A percentile compares a stretch with the other conserved stretches of the same genome.
Conservation (phyloP, 83 land plant genomes). For the Picea abies region DNA sequence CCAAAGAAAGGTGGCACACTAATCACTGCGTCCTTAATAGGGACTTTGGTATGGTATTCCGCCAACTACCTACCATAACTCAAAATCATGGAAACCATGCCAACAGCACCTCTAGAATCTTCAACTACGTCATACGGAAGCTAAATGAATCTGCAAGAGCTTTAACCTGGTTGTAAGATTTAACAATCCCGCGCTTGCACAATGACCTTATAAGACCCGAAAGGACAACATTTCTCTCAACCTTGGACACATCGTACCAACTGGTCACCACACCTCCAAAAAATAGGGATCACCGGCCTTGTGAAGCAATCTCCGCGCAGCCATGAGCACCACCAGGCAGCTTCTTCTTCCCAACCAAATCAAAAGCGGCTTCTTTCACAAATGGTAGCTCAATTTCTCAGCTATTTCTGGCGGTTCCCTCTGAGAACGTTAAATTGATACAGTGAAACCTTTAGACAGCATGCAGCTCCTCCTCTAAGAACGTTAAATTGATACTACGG, state of each 20-base stretch:
- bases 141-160: slow-evolving; percentile 31
- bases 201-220: slow-evolving; percentile 77
- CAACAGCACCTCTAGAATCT: slow-evolving; percentile 58
- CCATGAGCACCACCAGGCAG: too few species aligned
- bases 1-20: slow-evolving; percentile 90
- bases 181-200: slow-evolving; percentile 65
- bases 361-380: too few species aligned
- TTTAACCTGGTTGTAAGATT: slow-evolving; percentile 41
- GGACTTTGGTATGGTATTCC: slow-evolving; percentile 57
- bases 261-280: slow-evolving; percentile 70
- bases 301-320: too few species aligned
- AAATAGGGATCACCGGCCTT: slow-evolving; percentile 30
- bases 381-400: too few species aligned
- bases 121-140: slow-evolving; percentile 72
- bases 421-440: too few species aligned
- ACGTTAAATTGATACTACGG: too few species aligned
- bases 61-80: slow-evolving; percentile 64
- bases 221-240: slow-evolving; percentile 74
- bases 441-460: too few species aligned
- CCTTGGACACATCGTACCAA: slow-evolving; percentile 89
- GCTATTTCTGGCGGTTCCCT: too few species aligned
- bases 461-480: too few species aligned
- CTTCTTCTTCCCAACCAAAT: too few species aligned
- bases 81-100: slow-evolving; percentile 77
- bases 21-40: slow-evolving; percentile 80